Conservation (phyloP, 495 filamentous ascomycete genomes). For the Talaromyces proteolyticus region DNA sequence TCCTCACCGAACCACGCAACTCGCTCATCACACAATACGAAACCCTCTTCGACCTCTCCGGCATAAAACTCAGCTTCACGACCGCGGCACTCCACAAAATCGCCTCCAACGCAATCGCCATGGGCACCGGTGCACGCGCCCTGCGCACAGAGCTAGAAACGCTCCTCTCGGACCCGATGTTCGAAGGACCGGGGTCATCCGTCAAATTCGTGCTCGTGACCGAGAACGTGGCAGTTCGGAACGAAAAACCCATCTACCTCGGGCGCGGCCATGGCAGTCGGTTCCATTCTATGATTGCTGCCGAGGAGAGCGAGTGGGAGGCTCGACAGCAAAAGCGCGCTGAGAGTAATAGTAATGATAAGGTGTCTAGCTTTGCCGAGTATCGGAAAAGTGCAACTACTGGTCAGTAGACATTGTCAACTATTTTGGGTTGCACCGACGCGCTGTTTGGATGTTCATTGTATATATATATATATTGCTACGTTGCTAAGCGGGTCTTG, state of each 20-base stretch:
- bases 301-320: constrained; percentile 62
- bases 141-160: constrained; percentile 86
- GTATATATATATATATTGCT: too few relatives aligned
- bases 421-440: too few relatives aligned
- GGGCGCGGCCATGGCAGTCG: constrained; percentile 51
- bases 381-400: too few relatives aligned
- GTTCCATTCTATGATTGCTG: constrained; percentile 52
- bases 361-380: constrained; percentile 46
- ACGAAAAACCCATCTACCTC: constrained; percentile 57
- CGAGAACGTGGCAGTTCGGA: constrained; percentile 59
- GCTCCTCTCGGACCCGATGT: constrained; percentile 84
- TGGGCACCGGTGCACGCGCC: constrained; percentile 84
- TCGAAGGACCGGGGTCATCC: constrained; percentile 72
- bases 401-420: too few relatives aligned
- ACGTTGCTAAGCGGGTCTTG: too few relatives aligned
- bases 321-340: constrained; percentile 26
- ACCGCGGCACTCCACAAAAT: constrained; percentile 71
- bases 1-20: constrained; percentile 89
- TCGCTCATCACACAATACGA: constrained; percentile 80
- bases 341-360: neutral
- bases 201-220: constrained; percentile 73
- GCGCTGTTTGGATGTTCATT: too few relatives aligned
- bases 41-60: constrained; percentile 75
- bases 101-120: constrained; percentile 62
- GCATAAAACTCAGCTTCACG: constrained; percentile 80